Evolutionary conservation across 768 basidiomycete species (phyloP).

Genomic region (Leccinum subtestaceum): DNA sequence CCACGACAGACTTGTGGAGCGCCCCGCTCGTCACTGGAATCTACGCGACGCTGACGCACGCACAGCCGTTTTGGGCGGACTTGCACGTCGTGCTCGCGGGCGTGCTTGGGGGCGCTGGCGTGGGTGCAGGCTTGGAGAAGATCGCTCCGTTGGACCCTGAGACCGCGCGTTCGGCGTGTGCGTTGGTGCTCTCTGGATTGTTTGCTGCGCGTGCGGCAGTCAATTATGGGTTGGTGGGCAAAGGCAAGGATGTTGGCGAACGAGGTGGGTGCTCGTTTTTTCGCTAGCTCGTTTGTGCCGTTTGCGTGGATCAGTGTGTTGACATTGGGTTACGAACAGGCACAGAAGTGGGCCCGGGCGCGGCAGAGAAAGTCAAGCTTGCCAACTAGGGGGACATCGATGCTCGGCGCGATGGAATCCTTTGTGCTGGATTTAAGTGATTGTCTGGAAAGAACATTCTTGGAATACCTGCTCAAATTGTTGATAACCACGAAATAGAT

Average conservation of each 20-base stretch:
- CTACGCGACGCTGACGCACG: constrained; percentile 81
- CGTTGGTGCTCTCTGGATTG: constrained; percentile 55
- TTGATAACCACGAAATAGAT: not conserved
- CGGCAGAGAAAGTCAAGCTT: not conserved
- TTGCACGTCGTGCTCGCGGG: constrained; percentile 47
- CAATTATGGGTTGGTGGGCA: constrained; percentile 46
- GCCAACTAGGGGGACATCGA: not conserved
- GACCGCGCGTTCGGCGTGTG: constrained; percentile 70
- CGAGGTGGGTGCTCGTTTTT: constrained; percentile 12
- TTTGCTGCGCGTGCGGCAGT: constrained; percentile 65
- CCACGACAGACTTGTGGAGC: constrained; percentile 80
- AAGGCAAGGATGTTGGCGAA: constrained; percentile 10
- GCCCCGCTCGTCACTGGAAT: constrained; percentile 75
- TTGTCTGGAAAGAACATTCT: constrained; percentile 9
- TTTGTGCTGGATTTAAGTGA: not conserved
- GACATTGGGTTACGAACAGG: constrained; percentile 3
- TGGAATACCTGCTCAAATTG: not conserved
- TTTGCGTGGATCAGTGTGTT: not conserved
- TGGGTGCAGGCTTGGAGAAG: constrained; percentile 12
- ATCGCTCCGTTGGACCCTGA: constrained; percentile 56
- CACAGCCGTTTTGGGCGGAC: constrained; percentile 81
- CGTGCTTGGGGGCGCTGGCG: constrained; percentile 37
- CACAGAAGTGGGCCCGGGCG: constrained; percentile 11
- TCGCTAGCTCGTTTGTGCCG: no score
- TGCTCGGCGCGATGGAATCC: constrained; percentile 8